Base-by-base conservation (phyloP, 495 filamentous ascomycete species). In the Filosporella fistucella region DNA sequence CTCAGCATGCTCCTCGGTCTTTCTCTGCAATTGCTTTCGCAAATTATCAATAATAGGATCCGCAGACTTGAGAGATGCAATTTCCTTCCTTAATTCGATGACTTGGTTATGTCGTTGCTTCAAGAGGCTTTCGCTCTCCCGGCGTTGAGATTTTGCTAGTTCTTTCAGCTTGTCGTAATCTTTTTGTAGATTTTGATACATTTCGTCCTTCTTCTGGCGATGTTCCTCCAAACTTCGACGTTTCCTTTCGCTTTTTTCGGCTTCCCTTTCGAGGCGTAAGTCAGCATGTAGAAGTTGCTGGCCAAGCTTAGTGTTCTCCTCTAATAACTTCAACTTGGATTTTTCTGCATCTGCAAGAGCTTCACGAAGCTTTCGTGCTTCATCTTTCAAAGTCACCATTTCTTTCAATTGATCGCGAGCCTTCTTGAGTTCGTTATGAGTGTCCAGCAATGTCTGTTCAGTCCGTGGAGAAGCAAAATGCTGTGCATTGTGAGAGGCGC, bases 91-190 rank as follows among this genome's bases (percentile, higher is more conserved):
- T 8, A 86, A 66, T 16, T 75, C 71, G 4, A 75, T 69, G 11
- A 80, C 80, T 56, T 84, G 85, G 42, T 75, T 71, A 47, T 86
- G 81, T 24, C 85, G 85, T 56, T 75, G 81, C 42, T 82, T 70
- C 35, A 81, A 67, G 25, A 84, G 74, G 45, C 77, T 52, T 55
- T 77, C 63, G 42, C 77, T 63, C 69, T 78, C 65, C 55, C 63
- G 51, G 63, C 77, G 62, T 51, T 75, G 69, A 18, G 63, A 53
- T 54, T 81, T 83, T 52, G 83, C 71, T 40, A 82, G 74, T 16
- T 78, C 76, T 45, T 86, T 77, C 16, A 84, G 68, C 17, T 74
- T 63, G 26, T 81, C 75, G 48, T 74, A 75, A 8, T 70, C 66
- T 34, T 59, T 65, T 40, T 66, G 68, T 0, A 83, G 65, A 36